Evolutionary conservation across 2,329 filamentous ascomycete species (phyloP).

Genomic region (Dendrostoma leiphaemia): DNA sequence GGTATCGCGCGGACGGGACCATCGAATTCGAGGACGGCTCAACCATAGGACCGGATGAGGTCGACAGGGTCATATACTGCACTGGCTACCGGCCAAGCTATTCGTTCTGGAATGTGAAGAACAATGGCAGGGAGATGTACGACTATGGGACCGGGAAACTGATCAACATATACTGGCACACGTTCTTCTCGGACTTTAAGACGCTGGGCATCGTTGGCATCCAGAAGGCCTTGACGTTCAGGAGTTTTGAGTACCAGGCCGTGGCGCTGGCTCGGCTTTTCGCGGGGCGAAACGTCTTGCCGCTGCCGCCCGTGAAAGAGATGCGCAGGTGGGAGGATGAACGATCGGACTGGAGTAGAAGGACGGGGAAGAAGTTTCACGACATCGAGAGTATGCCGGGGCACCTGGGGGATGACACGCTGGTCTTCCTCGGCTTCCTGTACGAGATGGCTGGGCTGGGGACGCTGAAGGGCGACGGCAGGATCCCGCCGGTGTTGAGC

Average conservation of each 20-base stretch:
- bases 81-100: slow-evolving; percentile 43
- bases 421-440: slow-evolving; percentile 43
- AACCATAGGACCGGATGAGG: slow-evolving; percentile 26
- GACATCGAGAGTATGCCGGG: slow-evolving; percentile 51
- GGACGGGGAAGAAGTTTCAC: slow-evolving; percentile 45
- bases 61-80: slow-evolving; percentile 41
- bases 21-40: slow-evolving; percentile 41
- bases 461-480: slow-evolving; percentile 43
- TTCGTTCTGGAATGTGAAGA: slow-evolving; percentile 46
- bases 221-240: slow-evolving; percentile 49
- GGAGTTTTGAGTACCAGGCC: slow-evolving; percentile 56
- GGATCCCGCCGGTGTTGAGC: slow-evolving; percentile 42
- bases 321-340: slow-evolving; percentile 46
- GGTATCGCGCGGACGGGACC: slow-evolving; percentile 40
- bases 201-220: slow-evolving; percentile 51
- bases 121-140: slow-evolving; percentile 46
- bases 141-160: slow-evolving; percentile 47
- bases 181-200: slow-evolving; percentile 46
- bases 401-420: slow-evolving; percentile 36
- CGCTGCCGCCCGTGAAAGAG: slow-evolving; percentile 37
- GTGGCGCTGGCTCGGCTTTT: slow-evolving; percentile 50
- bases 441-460: slow-evolving; percentile 49
- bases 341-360: slow-evolving; percentile 29
- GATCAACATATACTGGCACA: slow-evolving; percentile 48
- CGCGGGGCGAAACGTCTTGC: slow-evolving; percentile 35